These are phyloP conservation scores for sorghum (Sorghum bicolor) DNA, from an alignment of 176 grass and related monocot species.

Conservation along the genomic window DNA sequence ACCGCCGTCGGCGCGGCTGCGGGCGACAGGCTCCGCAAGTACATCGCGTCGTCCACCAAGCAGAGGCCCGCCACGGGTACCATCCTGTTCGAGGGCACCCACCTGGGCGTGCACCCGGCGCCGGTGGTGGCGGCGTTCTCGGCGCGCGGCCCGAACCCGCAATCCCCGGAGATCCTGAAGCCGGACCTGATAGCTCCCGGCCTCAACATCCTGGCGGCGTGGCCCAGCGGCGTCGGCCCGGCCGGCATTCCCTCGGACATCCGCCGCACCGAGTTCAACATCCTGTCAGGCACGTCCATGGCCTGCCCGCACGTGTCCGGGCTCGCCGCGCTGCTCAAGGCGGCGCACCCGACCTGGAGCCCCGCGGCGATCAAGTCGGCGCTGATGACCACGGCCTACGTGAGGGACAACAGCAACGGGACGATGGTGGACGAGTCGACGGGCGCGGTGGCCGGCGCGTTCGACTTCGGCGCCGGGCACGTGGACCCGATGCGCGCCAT, in stretches of 20 bases:
- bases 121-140: slow-evolving; percentile 91
- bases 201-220: slow-evolving; percentile 87
- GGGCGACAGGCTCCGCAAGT: slow-evolving; percentile 68
- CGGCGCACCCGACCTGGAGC: slow-evolving; percentile 80
- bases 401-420: slow-evolving; percentile 61
- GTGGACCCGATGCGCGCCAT: slow-evolving; percentile 94
- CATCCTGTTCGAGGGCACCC: slow-evolving; percentile 86
- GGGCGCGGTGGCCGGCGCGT: slow-evolving; percentile 46
- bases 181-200: slow-evolving; percentile 84
- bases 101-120: slow-evolving; percentile 78
- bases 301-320: slow-evolving; percentile 94
- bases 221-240: slow-evolving; percentile 74
- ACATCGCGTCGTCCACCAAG: slow-evolving; percentile 52
- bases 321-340: slow-evolving; percentile 86
- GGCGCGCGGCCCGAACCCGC: slow-evolving; percentile 78
- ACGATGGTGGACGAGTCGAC: slow-evolving; percentile 81
- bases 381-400: slow-evolving; percentile 83
- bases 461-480: slow-evolving; percentile 80
- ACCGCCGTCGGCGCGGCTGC: slow-evolving; percentile 64
- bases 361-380: slow-evolving; percentile 92
- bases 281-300: slow-evolving; percentile 94
- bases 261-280: slow-evolving; percentile 82
- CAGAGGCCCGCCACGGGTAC: slow-evolving; percentile 60
- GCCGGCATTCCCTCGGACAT: slow-evolving; percentile 68
- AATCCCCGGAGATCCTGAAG: slow-evolving; percentile 83